phyloP scores from a whole-genome alignment of 805 yeast species.

The Metschnikowia kunwiensis region DNA sequence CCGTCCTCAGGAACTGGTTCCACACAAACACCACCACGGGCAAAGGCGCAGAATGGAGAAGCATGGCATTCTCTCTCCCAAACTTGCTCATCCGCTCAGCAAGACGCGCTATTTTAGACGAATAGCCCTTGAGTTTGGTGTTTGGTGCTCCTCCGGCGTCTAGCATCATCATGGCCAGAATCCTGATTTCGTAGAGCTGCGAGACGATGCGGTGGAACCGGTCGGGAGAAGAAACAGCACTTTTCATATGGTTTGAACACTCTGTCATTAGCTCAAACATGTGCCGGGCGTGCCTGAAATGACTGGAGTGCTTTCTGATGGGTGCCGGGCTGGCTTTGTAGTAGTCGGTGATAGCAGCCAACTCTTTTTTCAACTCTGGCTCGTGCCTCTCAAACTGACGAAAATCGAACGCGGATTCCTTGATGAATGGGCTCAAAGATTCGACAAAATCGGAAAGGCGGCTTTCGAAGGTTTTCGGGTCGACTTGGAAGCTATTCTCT shows the following conservation, averaged over 20 bases:
- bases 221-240: neutral
- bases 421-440: neutral
- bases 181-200: neutral
- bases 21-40: neutral
- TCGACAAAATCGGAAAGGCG: too few species aligned
- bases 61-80: neutral
- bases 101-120: neutral
- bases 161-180: conserved; percentile 1
- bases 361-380: neutral
- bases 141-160: neutral
- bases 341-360: too few species aligned
- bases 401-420: neutral
- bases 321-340: too few species aligned
- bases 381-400: neutral
- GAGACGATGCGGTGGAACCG: neutral
- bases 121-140: neutral
- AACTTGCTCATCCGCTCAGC: neutral
- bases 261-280: neutral
- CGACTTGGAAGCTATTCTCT: too few species aligned
- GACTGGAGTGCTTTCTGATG: neutral
- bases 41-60: neutral
- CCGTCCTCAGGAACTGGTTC: neutral
- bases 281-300: neutral
- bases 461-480: too few species aligned
- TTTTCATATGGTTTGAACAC: neutral